Evolutionary conservation across 805 yeast species (phyloP), one percentile per base, ranked within the genome.

Genomic region (Teunomyces funiuensis): DNA sequence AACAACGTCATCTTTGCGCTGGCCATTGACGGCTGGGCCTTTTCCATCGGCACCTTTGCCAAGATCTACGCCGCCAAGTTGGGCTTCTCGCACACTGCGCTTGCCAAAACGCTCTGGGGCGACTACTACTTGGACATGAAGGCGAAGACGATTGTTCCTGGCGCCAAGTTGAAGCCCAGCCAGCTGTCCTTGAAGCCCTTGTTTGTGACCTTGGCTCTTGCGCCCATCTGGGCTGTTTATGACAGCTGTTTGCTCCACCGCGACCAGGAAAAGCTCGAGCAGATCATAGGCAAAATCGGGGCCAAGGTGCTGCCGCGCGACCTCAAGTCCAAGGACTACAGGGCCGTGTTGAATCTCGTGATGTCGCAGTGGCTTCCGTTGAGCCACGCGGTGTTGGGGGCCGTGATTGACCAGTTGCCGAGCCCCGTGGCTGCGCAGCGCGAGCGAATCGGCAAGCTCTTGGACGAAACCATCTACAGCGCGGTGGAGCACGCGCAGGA

Each of bases 11-110:
- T 91, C 0, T 91, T 91, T 69, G 91, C 96, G 0, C 74, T 80
- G 20, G 99, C 99, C 1, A 73, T 85, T 14, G 99, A 93, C 65
- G 98, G 98, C 9, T 93, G 99, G 98, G 99, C 98, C 1, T 93
- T 93, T 62, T 85, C 88, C 31, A 73, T 93, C 37, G 80, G 87
- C 39, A 96, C 93, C 50, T 86, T 93, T 63, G 86, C 97, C 6
- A 82, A 85, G 43, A 80, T 93, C 25, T 88, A 88, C 59, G 93
- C 85, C 65, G 79, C 79, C 37, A 88, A 88, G 54, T 68, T 91
- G 14, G 97, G 96, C 0, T 84, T 91, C 50, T 85, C 87, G 49
- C 81, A 89, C 47, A 79, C 80, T 14, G 87, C 80, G 40, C 72
- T 93, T 33, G 83, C 83, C 44, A 85, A 86, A 55, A 88, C 89